phyloP scores from a whole-genome alignment of 768 basidiomycete genomes.

The Boletus vermiculosoides region DNA sequence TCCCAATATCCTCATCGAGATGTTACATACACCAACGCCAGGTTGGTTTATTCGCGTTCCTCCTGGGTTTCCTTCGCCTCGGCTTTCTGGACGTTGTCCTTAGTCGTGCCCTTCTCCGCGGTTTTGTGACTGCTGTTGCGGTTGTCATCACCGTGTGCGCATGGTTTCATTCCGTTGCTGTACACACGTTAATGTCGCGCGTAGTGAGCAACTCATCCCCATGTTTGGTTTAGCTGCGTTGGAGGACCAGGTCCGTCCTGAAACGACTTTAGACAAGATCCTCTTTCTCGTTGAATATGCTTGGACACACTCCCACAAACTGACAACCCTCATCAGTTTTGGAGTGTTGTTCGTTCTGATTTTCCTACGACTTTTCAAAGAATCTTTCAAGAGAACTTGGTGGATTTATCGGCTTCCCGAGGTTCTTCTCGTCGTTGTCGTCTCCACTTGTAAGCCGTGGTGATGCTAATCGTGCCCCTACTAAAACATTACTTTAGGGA shows the following conservation, averaged over 20 bases:
- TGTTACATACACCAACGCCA: slow-evolving; percentile 23
- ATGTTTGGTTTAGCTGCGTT: slow-evolving; percentile 79
- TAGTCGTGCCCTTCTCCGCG: slow-evolving; percentile 82
- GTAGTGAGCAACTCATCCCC: slow-evolving; percentile 80
- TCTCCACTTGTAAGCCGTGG: slow-evolving; percentile 67
- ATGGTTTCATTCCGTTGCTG: not conserved
- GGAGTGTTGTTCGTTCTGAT: slow-evolving; percentile 67
- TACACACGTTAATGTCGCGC: not conserved
- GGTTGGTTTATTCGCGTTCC: slow-evolving; percentile 83
- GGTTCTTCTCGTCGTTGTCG: slow-evolving; percentile 82
- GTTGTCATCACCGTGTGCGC: slow-evolving; percentile 82
- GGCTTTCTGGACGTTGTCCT: slow-evolving; percentile 94
- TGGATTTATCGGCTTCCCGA: slow-evolving; percentile 84
- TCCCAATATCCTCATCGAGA: not conserved
- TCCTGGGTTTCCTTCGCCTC: slow-evolving; percentile 83
- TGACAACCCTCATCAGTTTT: slow-evolving; percentile 76
- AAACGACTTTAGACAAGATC: slow-evolving; percentile 74
- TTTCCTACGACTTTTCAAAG: slow-evolving; percentile 55
- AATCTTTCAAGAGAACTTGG: slow-evolving; percentile 56
- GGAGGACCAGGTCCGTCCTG: slow-evolving; percentile 52
- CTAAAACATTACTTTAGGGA: slow-evolving; percentile 41
- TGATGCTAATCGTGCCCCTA: not conserved
- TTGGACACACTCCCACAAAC: slow-evolving; percentile 54
- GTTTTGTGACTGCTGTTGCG: slow-evolving; percentile 84
- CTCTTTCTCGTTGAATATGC: slow-evolving; percentile 66